phyloP scores from a whole-genome alignment of 495 filamentous ascomycete genomes.

The Tuber borchii region DNA sequence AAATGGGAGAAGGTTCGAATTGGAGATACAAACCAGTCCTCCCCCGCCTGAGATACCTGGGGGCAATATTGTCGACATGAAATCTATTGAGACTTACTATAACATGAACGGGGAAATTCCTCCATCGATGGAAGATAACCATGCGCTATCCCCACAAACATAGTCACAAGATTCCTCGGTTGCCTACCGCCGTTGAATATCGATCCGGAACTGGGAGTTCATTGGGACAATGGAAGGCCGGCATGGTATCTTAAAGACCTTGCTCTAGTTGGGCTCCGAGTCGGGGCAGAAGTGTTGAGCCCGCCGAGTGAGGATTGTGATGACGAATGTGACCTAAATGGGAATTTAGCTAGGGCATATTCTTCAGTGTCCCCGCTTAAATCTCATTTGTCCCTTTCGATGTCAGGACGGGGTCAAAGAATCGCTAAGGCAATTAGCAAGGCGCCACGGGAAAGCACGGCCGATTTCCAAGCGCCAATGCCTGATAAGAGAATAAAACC shows the following conservation, averaged over 20 bases:
- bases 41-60: not conserved
- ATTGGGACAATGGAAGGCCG: conserved; percentile 33
- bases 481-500: not conserved
- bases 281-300: conserved; percentile 12
- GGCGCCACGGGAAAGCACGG: not conserved
- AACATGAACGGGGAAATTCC: not conserved
- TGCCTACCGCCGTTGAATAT: not conserved
- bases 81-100: not conserved
- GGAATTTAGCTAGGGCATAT: not conserved
- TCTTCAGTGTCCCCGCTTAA: not conserved
- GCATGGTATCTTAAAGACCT: conserved; percentile 85
- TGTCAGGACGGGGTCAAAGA: not conserved
- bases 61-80: not conserved
- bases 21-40: not conserved
- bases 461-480: not conserved
- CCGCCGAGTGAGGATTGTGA: conserved; percentile 9
- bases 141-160: not conserved
- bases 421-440: not conserved
- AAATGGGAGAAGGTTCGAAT: conserved; percentile 47
- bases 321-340: conserved; percentile 3
- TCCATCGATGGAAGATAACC: not conserved
- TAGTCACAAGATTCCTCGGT: not conserved
- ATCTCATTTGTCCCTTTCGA: not conserved
- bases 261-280: conserved; percentile 56
- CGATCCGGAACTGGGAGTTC: not conserved